Evolutionary conservation across 352 stramenopile genomes (phyloP).

Genomic region (Heterotrichella gracilis): DNA sequence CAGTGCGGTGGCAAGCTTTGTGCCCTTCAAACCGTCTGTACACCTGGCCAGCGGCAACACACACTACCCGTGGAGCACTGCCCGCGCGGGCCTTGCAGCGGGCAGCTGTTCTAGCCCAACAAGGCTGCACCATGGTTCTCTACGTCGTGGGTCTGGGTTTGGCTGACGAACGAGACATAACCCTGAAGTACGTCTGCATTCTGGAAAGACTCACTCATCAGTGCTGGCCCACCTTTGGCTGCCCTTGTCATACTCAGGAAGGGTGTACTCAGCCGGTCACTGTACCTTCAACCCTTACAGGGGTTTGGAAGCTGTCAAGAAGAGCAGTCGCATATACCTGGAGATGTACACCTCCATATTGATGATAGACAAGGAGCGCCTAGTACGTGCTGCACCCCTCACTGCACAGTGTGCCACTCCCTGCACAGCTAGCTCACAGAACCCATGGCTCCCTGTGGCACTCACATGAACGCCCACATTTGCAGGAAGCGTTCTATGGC

Average conservation of each 20-base stretch:
- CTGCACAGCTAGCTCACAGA: neutral
- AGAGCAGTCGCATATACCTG: conserved; percentile 62
- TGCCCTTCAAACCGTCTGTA: too few relatives aligned
- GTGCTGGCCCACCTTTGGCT: too few relatives aligned
- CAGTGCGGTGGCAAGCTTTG: too few relatives aligned
- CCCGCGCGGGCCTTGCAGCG: too few relatives aligned
- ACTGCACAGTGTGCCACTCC: neutral
- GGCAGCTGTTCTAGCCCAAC: too few relatives aligned
- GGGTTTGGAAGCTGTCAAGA: conserved; percentile 73
- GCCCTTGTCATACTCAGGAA: too few relatives aligned
- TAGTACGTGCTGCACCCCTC: conserved; percentile 25
- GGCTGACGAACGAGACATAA: conserved; percentile 90
- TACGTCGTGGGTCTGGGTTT: conserved; percentile 86
- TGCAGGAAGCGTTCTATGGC: conserved; percentile 59
- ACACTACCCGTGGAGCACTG: too few relatives aligned
- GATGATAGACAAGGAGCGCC: conserved; percentile 32
- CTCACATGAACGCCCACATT: conserved; percentile 14
- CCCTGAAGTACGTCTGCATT: conserved; percentile 60
- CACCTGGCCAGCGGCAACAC: too few relatives aligned
- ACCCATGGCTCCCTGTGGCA: neutral
- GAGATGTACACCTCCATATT: conserved; percentile 92
- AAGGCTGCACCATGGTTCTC: conserved; percentile 38
- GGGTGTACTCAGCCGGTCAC: too few relatives aligned
- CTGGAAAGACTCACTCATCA: too few relatives aligned
- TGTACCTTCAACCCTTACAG: too few relatives aligned